Conservation (phyloP, 176 grass and related monocot species). For the Avena sativa region DNA sequence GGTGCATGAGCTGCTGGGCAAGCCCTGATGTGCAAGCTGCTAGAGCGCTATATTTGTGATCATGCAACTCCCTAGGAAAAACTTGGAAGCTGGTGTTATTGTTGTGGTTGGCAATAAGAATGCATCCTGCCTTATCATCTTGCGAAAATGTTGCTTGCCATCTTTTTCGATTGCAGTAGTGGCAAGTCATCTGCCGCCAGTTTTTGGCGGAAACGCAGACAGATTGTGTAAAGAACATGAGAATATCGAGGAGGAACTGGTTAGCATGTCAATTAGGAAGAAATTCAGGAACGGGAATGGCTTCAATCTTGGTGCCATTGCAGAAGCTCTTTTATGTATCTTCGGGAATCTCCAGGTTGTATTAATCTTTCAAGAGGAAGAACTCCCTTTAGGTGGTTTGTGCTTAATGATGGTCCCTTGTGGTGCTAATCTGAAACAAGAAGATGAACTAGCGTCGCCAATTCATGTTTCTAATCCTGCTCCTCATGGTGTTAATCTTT, state of each 20-base stretch:
- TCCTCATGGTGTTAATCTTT: too few relatives aligned
- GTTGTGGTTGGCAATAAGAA: constrained; percentile 37
- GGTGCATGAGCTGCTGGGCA: constrained; percentile 50
- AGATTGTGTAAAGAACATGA: not conserved
- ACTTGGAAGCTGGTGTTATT: not conserved
- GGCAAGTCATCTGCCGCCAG: not conserved
- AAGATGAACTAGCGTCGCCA: too few relatives aligned
- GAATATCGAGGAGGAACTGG: not conserved
- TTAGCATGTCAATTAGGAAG: not conserved
- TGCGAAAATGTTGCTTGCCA: not conserved
- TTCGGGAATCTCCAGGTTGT: too few relatives aligned
- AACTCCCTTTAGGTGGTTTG: too few relatives aligned
- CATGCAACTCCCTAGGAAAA: not conserved
- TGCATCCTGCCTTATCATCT: constrained; percentile 14
- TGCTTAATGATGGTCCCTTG: too few relatives aligned
- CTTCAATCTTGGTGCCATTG: not conserved
- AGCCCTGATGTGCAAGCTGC: constrained; percentile 23
- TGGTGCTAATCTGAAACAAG: too few relatives aligned
- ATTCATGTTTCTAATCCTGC: too few relatives aligned
- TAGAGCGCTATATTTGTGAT: not conserved
- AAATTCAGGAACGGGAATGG: not conserved
- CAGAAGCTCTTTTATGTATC: not conserved
- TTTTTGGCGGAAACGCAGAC: not conserved
- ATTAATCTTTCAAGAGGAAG: too few relatives aligned
- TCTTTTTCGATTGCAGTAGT: not conserved